Evolutionary conservation across 2,329 filamentous ascomycete species (phyloP).

Genomic region (Moelleriella libera): DNA sequence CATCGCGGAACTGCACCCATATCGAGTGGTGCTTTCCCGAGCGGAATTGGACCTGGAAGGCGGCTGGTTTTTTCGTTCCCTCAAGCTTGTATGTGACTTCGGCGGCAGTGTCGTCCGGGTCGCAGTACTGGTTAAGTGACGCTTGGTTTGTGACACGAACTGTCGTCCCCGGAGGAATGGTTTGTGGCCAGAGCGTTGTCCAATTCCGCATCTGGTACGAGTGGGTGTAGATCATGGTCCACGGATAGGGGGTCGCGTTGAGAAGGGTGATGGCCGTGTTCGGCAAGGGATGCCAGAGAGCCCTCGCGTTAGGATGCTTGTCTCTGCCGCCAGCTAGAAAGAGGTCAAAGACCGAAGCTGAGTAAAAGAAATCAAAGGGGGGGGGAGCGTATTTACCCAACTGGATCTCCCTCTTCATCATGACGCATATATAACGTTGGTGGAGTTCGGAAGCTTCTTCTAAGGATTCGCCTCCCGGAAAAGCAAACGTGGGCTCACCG

Average conservation of each 20-base stretch:
- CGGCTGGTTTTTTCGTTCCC: constrained; percentile 12
- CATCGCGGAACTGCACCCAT: constrained; percentile 9
- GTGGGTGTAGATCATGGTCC: constrained; percentile 9
- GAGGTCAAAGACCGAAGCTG: no score
- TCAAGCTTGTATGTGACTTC: constrained; percentile 15
- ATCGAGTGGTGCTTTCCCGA: constrained; percentile 2
- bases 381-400: no score
- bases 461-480: no score
- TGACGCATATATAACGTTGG: no score
- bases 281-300: not conserved
- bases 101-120: constrained; percentile 9
- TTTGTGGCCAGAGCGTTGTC: constrained; percentile 10
- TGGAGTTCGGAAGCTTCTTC: no score
- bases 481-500: no score
- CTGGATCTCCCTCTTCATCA: no score
- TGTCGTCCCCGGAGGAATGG: constrained; percentile 12
- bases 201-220: constrained; percentile 10
- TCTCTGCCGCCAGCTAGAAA: no score
- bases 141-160: not conserved
- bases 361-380: no score
- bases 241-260: constrained; percentile 19
- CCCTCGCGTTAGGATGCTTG: no score
- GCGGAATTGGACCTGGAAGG: constrained; percentile 12
- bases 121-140: constrained; percentile 5
- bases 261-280: constrained; percentile 12